Base-by-base conservation (phyloP, 2,329 filamentous ascomycete genomes). In the Trichothecium roseum region DNA sequence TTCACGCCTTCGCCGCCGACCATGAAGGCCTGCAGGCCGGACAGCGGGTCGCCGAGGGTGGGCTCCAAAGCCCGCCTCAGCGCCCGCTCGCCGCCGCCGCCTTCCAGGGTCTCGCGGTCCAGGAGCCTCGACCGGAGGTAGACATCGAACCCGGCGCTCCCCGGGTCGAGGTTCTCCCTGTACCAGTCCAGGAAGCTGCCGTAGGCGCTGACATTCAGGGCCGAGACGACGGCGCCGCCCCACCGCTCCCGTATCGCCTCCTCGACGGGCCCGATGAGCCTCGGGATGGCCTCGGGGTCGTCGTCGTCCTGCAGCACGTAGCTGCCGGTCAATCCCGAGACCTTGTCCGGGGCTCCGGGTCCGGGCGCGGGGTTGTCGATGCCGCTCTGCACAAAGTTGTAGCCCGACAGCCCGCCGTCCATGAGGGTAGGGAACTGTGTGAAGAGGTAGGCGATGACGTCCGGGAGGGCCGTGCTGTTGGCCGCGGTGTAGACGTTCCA, bases 391-490 rank as follows among this genome's bases (percentile, higher is more conserved):
- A 75, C 50, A 17, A 49, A 47, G 18, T 63, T 62, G 44, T 69
- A 72, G 2, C 65, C 64, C 10, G 68, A 68, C 6, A 74, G 56
- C 4, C 73, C 73, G 0, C 61, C 60, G 15, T 69, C 65, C 7
- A 61, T 62, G 0, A 77, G 54, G 0, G 52, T 45, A 0, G 72
- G 68, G 7, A 70, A 57, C 8, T 57, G 51, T 0, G 60, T 59
- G 4, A 70, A 54, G 35, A 70, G 57, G 16, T 64, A 66, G 1
- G 62, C 54, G 2, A 74, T 50, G 2, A 69, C 56, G 7, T 70
- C 56, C 42, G 62, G 69, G 37, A 64, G 67, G 17, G 54, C 48
- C 1, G 60, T 50, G 8, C 60, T 40, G 28, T 61, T 43, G 1
- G 51, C 41, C 3, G 44, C 38, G 0, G 47, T 46, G 10, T 51